A percentile compares a stretch with the other conserved stretches of the same genome.
Conservation (phyloP, 2,329 filamentous ascomycete species). For the Cladosporium sp. region DNA sequence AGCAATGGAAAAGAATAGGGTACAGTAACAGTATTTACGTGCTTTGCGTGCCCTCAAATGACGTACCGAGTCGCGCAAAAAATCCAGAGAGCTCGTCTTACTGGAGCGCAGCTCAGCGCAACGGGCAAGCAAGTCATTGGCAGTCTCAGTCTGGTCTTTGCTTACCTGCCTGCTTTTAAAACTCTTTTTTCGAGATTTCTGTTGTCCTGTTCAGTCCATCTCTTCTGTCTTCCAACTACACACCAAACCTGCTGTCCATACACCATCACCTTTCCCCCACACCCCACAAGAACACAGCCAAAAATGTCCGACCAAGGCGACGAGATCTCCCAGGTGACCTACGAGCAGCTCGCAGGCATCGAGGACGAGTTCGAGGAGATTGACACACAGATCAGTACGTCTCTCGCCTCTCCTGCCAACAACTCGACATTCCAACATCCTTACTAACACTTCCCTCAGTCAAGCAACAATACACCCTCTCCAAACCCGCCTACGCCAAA, state of each 20-base stretch:
- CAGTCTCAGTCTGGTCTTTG: not conserved
- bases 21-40: not conserved
- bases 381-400: conserved; percentile 79
- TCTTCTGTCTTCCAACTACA: not conserved
- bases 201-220: no score
- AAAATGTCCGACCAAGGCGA: conserved; percentile 13
- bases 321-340: conserved; percentile 48
- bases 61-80: conserved; percentile 5
- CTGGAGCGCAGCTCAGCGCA: conserved; percentile 2
- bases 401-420: not conserved
- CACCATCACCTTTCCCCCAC: not conserved
- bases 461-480: conserved; percentile 61
- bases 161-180: not conserved
- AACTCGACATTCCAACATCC: not conserved
- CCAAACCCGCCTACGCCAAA: conserved; percentile 71
- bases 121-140: conserved; percentile 7
- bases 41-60: not conserved
- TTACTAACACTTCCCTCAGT: conserved; percentile 26
- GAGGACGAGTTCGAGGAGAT: conserved; percentile 82
- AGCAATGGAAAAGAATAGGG: no score
- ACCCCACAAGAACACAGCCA: not conserved
- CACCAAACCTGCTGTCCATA: not conserved
- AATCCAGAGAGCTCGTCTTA: conserved; percentile 2
- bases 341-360: conserved; percentile 75
- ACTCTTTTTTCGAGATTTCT: not conserved